phyloP scores from a whole-genome alignment of 306 rosid species.

The Acacia acuminata region DNA sequence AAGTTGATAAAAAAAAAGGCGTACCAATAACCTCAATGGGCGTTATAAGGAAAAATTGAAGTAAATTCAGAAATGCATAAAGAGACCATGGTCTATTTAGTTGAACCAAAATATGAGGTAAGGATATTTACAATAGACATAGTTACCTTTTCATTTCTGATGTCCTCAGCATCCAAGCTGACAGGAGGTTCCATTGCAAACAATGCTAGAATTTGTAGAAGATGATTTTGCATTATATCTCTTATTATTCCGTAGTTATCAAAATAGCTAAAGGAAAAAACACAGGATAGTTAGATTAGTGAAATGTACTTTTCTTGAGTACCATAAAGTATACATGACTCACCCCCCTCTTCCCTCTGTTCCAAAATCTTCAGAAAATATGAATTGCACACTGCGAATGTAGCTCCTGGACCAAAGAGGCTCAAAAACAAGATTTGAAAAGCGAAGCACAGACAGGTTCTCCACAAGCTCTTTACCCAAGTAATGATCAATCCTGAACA shows the following conservation, averaged over 20 bases:
- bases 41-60: background rate
- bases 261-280: slow-evolving; percentile 61
- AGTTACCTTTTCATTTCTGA: slow-evolving; percentile 89
- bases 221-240: slow-evolving; percentile 99
- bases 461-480: slow-evolving; percentile 99
- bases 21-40: background rate
- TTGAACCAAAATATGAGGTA: slow-evolving; percentile 3
- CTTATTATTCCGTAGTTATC: slow-evolving; percentile 91
- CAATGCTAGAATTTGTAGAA: slow-evolving; percentile 87
- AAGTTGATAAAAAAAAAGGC: background rate
- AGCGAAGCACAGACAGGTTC: slow-evolving; percentile 95
- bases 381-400: slow-evolving; percentile 92
- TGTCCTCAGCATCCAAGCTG: slow-evolving; percentile 94
- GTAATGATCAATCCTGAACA: slow-evolving; percentile 91
- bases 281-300: slow-evolving; percentile 21
- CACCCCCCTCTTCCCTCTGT: slow-evolving; percentile 97
- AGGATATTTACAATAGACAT: background rate
- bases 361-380: slow-evolving; percentile 98
- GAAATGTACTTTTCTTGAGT: background rate
- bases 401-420: slow-evolving; percentile 91
- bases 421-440: slow-evolving; percentile 93
- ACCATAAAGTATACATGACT: slow-evolving; percentile 37
- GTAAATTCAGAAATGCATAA: background rate
- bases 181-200: slow-evolving; percentile 99
- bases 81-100: background rate